These are phyloP conservation scores for Fusarium foetens DNA, from an alignment of 2,329 filamentous ascomycete species.

Conservation along the genomic window DNA sequence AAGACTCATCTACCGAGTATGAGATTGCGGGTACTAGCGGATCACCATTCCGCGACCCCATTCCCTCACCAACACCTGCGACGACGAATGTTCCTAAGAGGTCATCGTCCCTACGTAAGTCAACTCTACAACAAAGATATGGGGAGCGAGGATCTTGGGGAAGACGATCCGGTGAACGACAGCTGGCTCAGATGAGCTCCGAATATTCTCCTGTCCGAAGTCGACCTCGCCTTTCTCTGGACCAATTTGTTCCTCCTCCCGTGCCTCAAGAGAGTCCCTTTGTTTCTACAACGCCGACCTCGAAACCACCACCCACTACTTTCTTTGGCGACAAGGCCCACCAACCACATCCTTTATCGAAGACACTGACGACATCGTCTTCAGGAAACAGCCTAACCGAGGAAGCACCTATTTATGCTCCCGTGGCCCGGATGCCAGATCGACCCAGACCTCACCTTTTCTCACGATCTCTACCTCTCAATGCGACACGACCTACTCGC, in stretches of 20 bases:
- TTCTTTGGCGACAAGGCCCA: slow-evolving; percentile 56
- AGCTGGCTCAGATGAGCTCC: slow-evolving; percentile 59
- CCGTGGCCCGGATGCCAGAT: slow-evolving; percentile 43
- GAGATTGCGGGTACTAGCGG: slow-evolving; percentile 57
- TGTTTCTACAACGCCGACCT: slow-evolving; percentile 63
- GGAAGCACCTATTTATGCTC: slow-evolving; percentile 62
- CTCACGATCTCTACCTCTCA: slow-evolving; percentile 53
- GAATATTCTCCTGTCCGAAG: slow-evolving; percentile 70
- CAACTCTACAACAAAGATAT: slow-evolving; percentile 86
- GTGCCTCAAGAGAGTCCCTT: slow-evolving; percentile 72
- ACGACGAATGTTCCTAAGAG: slow-evolving; percentile 68
- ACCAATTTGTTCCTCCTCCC: slow-evolving; percentile 76
- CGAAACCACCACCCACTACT: slow-evolving; percentile 55
- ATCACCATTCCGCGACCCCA: slow-evolving; percentile 52
- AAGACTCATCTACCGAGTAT: slow-evolving; percentile 62
- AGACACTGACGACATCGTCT: slow-evolving; percentile 86
- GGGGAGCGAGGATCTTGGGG: slow-evolving; percentile 74
- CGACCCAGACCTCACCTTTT: slow-evolving; percentile 49
- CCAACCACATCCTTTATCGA: slow-evolving; percentile 84
- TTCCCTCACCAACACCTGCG: slow-evolving; percentile 59
- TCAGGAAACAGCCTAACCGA: slow-evolving; percentile 82
- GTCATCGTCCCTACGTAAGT: slow-evolving; percentile 82
- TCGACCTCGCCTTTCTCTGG: slow-evolving; percentile 79
- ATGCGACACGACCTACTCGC: slow-evolving; percentile 51
- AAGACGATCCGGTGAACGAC: slow-evolving; percentile 66